Evolutionary conservation across 352 stramenopile species (phyloP), one percentile per base, ranked within the genome.

Genomic region (Phytopythium cucurbitacearum): DNA sequence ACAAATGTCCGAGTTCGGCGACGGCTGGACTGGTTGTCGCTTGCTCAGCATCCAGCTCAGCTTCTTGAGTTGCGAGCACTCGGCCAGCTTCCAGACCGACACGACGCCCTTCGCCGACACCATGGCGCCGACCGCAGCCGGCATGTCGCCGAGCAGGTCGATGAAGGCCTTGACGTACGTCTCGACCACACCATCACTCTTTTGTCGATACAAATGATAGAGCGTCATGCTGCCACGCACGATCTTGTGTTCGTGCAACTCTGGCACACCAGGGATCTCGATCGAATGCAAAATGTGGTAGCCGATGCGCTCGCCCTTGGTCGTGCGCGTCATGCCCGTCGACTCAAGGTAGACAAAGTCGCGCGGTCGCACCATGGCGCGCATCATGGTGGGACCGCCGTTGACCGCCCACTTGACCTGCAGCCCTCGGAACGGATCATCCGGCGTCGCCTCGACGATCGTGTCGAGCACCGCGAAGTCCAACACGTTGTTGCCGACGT

Each of bases 291-390:
- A 36, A 12, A 78, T 52, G 39, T 71, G 62, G 55, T 63, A 78
- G 7, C 69, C 76, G 10, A 85, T 52, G 43, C 61, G 60, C 44
- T 87, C 71, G 40, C 70, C 70, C 7, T 64, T 83, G 3, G 64
- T 64, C 7, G 50, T 53, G 48, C 48, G 48, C 4, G 67, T 67
- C 51, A 82, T 67, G 1, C 75, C 75, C 15, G 69, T 81, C 9
- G 70, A 68, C 48, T 86, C 72, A 53, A 84, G 44, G 40, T 72
- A 83, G 7, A 86, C 70, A 53, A 82, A 80, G 57, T 86, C 75
- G 39, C 75, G 70, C 21, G 59, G 70, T 15, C 73, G 73, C 55
- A 84, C 69, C 45, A 84, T 47, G 9, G 61, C 69, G 13, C 68
- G 67, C 53, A 79, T 75, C 50, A 72, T 60, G 4, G 66, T 38